Percentiles rank a stretch among this genome's conserved stretches.
Conservation (phyloP, 2,329 filamentous ascomycete species). For the Hawksworthiomyces lignivorus region DNA sequence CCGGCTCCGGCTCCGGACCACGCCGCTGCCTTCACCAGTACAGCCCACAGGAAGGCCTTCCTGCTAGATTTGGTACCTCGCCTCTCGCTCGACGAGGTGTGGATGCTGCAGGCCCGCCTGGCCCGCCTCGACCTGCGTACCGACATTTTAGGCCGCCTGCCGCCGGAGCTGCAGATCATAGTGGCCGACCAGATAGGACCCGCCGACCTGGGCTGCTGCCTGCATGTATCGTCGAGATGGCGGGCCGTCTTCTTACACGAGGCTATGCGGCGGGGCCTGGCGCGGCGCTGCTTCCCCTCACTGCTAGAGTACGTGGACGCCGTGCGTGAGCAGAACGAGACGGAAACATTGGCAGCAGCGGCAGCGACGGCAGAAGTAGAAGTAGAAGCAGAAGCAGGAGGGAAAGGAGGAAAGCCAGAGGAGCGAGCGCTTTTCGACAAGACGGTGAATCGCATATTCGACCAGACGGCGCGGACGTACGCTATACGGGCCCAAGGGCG, state of each 20-base stretch:
- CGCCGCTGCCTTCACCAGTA: neutral
- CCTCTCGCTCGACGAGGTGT: slow-evolving; percentile 14
- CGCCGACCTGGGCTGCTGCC: slow-evolving; percentile 12
- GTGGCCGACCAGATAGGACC: slow-evolving; percentile 11
- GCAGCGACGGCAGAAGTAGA: neutral
- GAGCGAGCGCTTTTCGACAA: no score
- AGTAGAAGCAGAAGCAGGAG: no score
- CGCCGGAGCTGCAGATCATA: slow-evolving; percentile 15
- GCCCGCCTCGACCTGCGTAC: slow-evolving; percentile 12
- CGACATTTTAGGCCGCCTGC: slow-evolving; percentile 13
- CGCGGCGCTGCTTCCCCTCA: slow-evolving; percentile 11
- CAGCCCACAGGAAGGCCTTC: slow-evolving; percentile 10
- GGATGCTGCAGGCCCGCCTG: slow-evolving; percentile 12
- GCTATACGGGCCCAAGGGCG: slow-evolving; percentile 5
- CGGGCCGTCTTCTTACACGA: slow-evolving; percentile 5
- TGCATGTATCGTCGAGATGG: slow-evolving; percentile 15
- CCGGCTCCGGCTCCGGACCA: neutral
- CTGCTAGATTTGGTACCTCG: slow-evolving; percentile 6
- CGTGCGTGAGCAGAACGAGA: neutral
- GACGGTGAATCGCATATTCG: slow-evolving; percentile 1
- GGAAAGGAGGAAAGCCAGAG: no score
- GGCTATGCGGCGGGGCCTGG: slow-evolving; percentile 1
- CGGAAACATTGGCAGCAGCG: neutral
- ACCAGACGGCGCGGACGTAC: slow-evolving; percentile 5
- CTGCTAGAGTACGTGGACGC: slow-evolving; percentile 11